Evolutionary conservation across 2,329 filamentous ascomycete genomes (phyloP), one percentile per base, ranked within the genome.

Genomic region (Gaeumannomyces sp.): DNA sequence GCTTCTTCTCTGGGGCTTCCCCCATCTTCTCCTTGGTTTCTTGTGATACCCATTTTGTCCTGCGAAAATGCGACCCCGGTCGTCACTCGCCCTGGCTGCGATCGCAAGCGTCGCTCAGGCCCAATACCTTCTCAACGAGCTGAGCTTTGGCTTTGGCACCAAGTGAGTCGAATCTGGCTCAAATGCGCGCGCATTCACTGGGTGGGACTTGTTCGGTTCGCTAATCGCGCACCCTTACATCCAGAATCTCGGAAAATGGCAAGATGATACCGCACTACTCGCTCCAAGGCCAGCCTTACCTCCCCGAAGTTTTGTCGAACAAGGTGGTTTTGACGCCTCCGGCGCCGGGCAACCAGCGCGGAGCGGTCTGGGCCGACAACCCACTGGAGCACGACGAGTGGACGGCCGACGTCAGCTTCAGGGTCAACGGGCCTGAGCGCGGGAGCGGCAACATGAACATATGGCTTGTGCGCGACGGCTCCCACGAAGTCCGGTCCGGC

Each of bases 251-350:
- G 8, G 57, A 53, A 45, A 8, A 56, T 28, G 29, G 59, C 31
- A 11, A 50, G 6, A 16, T 38, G 28, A 78, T 89, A 62, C 83
- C 85, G 67, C 77, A 83, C 73, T 89, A 85, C 73, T 74, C 77
- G 65, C 75, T 86, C 67, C 77, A 81, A 64, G 85, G 85, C 73
- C 79, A 79, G 59, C 85, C 85, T 33, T 74, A 78, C 67, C 70
- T 76, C 50, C 86, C 86, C 69, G 84, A 89, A 72, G 76, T 89
- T 66, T 85, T 97, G 66, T 96, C 93, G 69, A 94, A 98, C 81
- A 92, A 93, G 75, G 74, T 98, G 66, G 90, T 99, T 74, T 85
- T 99, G 65, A 99, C 95, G 1, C 94, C 95, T 14, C 89, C 93
- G 19, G 88, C 88, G 61, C 92, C 93, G 7, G 95, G 95, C 64